These are phyloP conservation scores for Bondarzewia mesenterica DNA, from an alignment of 1,284 basidiomycete genomes.

Conservation along the genomic window DNA sequence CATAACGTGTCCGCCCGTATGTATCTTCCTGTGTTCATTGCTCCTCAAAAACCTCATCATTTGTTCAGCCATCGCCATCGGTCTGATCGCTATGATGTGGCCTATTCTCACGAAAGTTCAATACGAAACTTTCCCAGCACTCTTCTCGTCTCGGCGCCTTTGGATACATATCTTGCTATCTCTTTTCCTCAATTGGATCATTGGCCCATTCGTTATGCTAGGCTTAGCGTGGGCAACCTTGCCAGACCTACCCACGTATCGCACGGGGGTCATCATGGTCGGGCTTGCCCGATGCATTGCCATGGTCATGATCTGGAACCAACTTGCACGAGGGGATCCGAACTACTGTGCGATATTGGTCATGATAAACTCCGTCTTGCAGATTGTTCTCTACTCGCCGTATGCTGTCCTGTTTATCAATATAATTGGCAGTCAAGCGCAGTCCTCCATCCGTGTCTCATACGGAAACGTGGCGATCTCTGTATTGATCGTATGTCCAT, in stretches of 20 bases:
- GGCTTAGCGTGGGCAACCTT: conserved; percentile 80
- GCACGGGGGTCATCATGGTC: conserved; percentile 50
- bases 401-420: conserved; percentile 74
- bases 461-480: conserved; percentile 70
- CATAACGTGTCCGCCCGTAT: conserved; percentile 54
- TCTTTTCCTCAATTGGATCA: conserved; percentile 74
- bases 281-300: conserved; percentile 58
- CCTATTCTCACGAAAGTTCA: conserved; percentile 76
- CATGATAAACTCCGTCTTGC: conserved; percentile 55
- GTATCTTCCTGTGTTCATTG: conserved; percentile 16
- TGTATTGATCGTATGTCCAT: conserved; percentile 54
- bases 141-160: conserved; percentile 48
- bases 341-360: conserved; percentile 76
- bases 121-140: conserved; percentile 60
- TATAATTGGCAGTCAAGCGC: conserved; percentile 45
- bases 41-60: conserved; percentile 12
- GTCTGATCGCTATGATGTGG: conserved; percentile 89
- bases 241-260: conserved; percentile 63
- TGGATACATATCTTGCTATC: conserved; percentile 73
- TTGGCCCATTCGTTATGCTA: conserved; percentile 79
- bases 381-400: conserved; percentile 76
- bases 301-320: conserved; percentile 84
- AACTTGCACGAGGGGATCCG: conserved; percentile 66
- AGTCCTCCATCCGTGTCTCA: conserved; percentile 38
- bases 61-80: conserved; percentile 63